phyloP scores from a whole-genome alignment of 768 basidiomycete species.

The Sporobolomyces phaffii region DNA sequence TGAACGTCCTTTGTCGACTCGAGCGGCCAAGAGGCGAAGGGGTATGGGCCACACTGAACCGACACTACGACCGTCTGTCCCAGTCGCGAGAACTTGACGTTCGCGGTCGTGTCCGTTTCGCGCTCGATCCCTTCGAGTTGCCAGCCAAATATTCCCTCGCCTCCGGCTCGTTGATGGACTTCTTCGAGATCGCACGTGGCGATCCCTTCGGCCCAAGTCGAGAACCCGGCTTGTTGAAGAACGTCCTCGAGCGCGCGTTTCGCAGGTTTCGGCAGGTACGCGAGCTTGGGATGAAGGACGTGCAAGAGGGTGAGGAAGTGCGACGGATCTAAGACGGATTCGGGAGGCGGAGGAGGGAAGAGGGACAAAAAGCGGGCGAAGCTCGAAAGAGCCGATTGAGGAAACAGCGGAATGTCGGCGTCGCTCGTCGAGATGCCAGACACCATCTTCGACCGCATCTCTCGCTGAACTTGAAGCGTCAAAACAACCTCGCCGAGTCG shows the following conservation, averaged over 20 bases:
- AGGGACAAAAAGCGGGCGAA: constrained; percentile 29
- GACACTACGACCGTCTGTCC: background rate
- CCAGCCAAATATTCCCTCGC: constrained; percentile 24
- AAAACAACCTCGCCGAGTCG: constrained; percentile 16
- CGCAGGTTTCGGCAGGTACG: background rate
- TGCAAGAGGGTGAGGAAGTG: constrained; percentile 14
- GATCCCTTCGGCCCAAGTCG: background rate
- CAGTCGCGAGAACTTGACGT: background rate
- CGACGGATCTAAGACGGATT: background rate
- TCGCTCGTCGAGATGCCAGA: constrained; percentile 10
- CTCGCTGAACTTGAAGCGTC: constrained; percentile 10
- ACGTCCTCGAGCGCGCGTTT: constrained; percentile 9
- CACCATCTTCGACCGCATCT: constrained; percentile 34
- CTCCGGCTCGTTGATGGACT: background rate
- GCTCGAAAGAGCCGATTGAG: constrained; percentile 28
- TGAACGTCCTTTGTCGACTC: background rate
- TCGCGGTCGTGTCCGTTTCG: background rate
- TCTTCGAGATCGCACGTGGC: background rate
- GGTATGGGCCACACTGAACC: constrained; percentile 12
- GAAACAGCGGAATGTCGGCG: constrained; percentile 30
- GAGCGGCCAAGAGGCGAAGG: constrained; percentile 11
- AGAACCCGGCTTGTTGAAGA: background rate
- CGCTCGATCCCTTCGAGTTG: background rate
- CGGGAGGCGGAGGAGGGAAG: constrained; percentile 12
- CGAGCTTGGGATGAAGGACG: constrained; percentile 19